Base-by-base conservation (phyloP, 2,329 filamentous ascomycete species). In the Emmonsiellopsis sp. region DNA sequence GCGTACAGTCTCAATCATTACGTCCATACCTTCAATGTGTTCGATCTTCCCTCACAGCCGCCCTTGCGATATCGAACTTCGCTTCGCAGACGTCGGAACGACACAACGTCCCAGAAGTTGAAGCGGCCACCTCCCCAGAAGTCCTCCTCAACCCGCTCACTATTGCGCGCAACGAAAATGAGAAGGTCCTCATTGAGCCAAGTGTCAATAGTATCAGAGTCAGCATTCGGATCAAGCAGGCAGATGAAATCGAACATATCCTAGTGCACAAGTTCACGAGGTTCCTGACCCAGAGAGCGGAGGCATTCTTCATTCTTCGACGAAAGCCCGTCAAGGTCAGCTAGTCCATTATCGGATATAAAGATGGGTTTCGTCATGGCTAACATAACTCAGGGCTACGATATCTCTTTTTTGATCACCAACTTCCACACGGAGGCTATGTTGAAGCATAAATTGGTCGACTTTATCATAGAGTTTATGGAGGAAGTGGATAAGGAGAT, bases 401-500 rank as follows among this genome's bases (percentile, higher is more conserved):
- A 98, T 64, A 98, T 98, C 63, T 96, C 91, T 6, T 98, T 98
- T 77, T 72, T 98, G 66, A 95, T 98, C 67, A 98, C 93, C 46
- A 98, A 98, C 74, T 94, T 93, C 77, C 93, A 98, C 66, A 97
- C 93, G 4, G 93, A 97, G 72, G 88, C 94, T 69, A 95, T 98
- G 90, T 72, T 97, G 68, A 97, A 97, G 78, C 92, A 98, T 71
- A 97, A 98, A 77, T 79, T 98, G 62, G 94, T 98, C 36, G 93
- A 98, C 71, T 98, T 98, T 66, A 95, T 98, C 62, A 96, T 98
- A 60, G 86, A 97, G 67, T 98, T 98, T 67, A 97, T 98, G 92
- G 92, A 98, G 72, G 93, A 98, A 71, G 94, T 98, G 4, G 94
- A 98, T 72, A 98, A 98, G 79, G 93, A 98, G 73, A 98, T 98